These are phyloP conservation scores for Austroboletus festivus DNA, from an alignment of 768 basidiomycete species.

Conservation along the genomic window DNA sequence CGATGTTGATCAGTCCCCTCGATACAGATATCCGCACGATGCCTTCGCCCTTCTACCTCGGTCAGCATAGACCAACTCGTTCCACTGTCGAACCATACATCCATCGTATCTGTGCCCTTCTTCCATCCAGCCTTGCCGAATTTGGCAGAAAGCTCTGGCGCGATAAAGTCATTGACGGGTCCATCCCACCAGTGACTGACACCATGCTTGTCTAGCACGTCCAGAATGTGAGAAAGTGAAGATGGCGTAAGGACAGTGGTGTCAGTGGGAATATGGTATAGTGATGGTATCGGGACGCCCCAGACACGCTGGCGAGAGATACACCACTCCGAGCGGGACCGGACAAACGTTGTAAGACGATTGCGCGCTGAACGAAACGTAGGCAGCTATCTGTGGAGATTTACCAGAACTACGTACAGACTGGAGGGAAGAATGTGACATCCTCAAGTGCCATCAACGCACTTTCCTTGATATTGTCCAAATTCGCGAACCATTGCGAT, in stretches of 20 bases:
- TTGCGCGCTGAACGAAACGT: constrained; percentile 58
- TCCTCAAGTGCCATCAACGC: constrained; percentile 66
- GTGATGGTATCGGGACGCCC: constrained; percentile 94
- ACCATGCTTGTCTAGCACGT: constrained; percentile 69
- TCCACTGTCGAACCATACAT: constrained; percentile 99
- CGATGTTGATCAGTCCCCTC: constrained; percentile 98
- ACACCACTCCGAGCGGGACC: constrained; percentile 94
- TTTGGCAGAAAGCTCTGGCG: constrained; percentile 51
- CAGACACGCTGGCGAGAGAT: constrained; percentile 96
- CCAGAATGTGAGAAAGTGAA: constrained; percentile 72
- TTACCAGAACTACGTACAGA: constrained; percentile 49
- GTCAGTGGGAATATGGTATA: constrained; percentile 64
- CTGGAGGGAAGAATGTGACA: constrained; percentile 73
- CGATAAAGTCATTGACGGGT: constrained; percentile 76
- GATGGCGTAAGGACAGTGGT: constrained; percentile 59
- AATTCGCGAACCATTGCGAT: constrained; percentile 96
- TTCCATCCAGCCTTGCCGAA: constrained; percentile 50
- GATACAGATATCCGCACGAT: constrained; percentile 80
- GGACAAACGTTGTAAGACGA: constrained; percentile 84
- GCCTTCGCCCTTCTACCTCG: constrained; percentile 35
- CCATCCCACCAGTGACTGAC: constrained; percentile 92
- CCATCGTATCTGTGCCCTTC: constrained; percentile 94
- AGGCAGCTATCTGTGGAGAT: neutral
- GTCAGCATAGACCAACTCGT: constrained; percentile 86
- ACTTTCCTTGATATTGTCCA: constrained; percentile 76